Evolutionary conservation across 2,329 filamentous ascomycete species (phyloP).

Genomic region (Gnomoniopsis sp.): DNA sequence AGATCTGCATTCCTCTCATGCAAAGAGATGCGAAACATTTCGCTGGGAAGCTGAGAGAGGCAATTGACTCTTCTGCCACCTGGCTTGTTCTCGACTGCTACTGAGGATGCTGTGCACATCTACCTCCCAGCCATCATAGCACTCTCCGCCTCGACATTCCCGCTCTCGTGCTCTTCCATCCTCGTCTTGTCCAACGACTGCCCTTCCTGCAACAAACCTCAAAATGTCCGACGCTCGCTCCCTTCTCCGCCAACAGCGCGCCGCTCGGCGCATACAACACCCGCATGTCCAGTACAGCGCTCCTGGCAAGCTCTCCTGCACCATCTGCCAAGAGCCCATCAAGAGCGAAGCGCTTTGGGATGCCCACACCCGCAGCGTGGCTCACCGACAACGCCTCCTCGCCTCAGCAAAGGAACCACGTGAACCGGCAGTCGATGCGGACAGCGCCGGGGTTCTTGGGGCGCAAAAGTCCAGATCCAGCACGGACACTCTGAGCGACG

Average conservation of each 20-base stretch:
- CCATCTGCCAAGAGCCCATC: conserved; percentile 60
- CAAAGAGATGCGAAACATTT: too few relatives aligned
- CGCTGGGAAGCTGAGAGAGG: too few relatives aligned
- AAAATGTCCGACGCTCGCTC: conserved; percentile 76
- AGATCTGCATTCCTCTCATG: too few relatives aligned
- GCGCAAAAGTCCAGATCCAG: conserved; percentile 11
- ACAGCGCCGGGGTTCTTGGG: conserved; percentile 12
- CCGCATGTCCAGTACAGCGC: conserved; percentile 66
- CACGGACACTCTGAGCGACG: conserved; percentile 26
- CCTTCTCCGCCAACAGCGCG: conserved; percentile 74
- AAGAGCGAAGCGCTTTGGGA: conserved; percentile 69
- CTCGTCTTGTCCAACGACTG: not conserved
- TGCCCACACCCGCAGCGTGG: conserved; percentile 50
- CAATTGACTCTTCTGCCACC: too few relatives aligned
- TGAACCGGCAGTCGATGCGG: conserved; percentile 8
- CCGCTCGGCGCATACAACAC: conserved; percentile 68
- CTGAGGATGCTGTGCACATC: too few relatives aligned
- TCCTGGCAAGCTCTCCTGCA: conserved; percentile 65
- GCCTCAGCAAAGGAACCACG: conserved; percentile 23
- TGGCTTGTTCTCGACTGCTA: too few relatives aligned
- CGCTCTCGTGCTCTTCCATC: too few relatives aligned
- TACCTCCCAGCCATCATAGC: too few relatives aligned
- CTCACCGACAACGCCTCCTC: conserved; percentile 40
- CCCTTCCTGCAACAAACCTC: conserved; percentile 1
- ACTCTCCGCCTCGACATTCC: too few relatives aligned